Evolutionary conservation across 2,329 filamentous ascomycete genomes (phyloP), one percentile per base, ranked within the genome.

Genomic region (Mycosphaerella sp.): DNA sequence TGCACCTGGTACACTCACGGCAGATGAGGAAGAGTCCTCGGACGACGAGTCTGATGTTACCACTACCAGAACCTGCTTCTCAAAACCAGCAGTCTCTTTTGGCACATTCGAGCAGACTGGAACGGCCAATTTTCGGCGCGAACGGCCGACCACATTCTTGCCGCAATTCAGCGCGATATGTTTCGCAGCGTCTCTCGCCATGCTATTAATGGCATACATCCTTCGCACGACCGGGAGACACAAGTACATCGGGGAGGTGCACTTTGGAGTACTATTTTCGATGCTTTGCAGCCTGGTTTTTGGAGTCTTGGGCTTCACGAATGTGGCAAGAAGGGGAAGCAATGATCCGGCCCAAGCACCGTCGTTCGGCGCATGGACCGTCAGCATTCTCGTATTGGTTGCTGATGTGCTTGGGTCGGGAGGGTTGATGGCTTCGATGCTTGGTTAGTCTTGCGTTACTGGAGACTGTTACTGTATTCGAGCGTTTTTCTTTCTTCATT

Each of bases 231-330:
- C 87, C 1, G 86, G 86, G 7, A 76, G 79, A 41, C 83, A 81
- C 64, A 85, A 79, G 65, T 75, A 85, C 58, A 75, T 79, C 4
- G 75, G 81, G n/a, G 81, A 87, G 66, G 87, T 91, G 3, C 85
- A 90, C 61, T 80, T 79, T 0, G 86, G 83, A 7, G 84, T 87
- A 1, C 75, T 86, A 1, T 74, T 87, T 36, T 86, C 85, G 8
- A 81, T 85, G 13, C 75, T 86, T 28, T 74, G 79, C 27, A 86
- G 83, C 56, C 66, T 89, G 36, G 75, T 82, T 53, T 82, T 82
- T 60, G 80, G 80, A 0, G 79, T 81, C 41, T 72, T 78, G 10
- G 85, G 77, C 1, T 72, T 87, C 6, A 80, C 77, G 30, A 75
- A 79, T 64, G 76, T 79, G 56, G 65, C 84, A 44, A 74, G 56